Base-by-base conservation (phyloP, 371 early-diverging fungal genomes). In the Coemansia sp. region DNA sequence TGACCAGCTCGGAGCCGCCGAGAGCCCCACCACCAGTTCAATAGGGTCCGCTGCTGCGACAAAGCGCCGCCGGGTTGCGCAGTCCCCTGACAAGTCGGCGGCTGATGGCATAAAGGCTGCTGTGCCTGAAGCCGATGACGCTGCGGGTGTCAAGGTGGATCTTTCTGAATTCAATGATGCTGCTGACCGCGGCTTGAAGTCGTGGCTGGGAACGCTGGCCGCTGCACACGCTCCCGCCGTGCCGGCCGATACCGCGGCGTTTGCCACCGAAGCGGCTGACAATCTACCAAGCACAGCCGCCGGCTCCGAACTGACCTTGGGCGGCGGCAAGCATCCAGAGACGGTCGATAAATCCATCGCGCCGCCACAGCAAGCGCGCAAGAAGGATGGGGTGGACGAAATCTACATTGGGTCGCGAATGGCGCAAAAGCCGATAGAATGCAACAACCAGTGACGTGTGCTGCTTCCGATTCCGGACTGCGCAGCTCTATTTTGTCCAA, bases 341-440 rank as follows among this genome's bases (percentile, higher is more conserved):
- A 7, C 53, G 13, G 36, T 36, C 13, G 53, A 53, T n/a, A 36
- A 57, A 35, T 14, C 48, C 16, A 16, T 10, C 5, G 9, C 32
- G 20, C 43, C 13, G 14, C 9, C n/a, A 7, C 45, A 31, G 14
- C 57, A 45, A 32, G n/a, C 41, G 10, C 49, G 39, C 32, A 34
- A 9, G 3, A 47, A 10, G 5, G 55, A 5, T 6, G 35, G 38
- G 7, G 47, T 67, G 1, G 68, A 67, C 41, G 72, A 67, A 53
- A 71, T 71, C 11, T 56, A 59, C 53, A 50, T 71, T 16, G 47
- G 56, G n/a, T 59, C 67, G 31, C 48, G 53, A 35, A 55, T 47
- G 49, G 58, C 59, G 36, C 68, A 68, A 40, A 67, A 59, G 35
- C 68, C 68, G 5, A 63, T 63, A 13, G 72, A 71, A 35, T 71